A percentile compares a stretch with the other conserved stretches of the same genome.
These are phyloP conservation scores for Flueggea neowawraea DNA, from an alignment of 441 rosid genomes.

Conservation along the genomic window DNA sequence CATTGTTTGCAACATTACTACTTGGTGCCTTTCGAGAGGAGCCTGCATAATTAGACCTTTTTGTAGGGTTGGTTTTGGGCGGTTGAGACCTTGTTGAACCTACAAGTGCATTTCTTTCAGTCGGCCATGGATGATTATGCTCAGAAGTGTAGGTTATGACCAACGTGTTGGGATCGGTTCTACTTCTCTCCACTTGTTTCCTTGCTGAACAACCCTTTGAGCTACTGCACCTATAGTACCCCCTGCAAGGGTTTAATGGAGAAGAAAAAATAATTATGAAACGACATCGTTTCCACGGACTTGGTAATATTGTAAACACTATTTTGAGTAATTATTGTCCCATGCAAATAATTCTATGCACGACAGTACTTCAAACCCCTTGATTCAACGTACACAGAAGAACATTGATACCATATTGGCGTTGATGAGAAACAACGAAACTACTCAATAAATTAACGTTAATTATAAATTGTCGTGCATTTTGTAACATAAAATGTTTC, in stretches of 20 bases:
- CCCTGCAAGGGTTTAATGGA: slow-evolving; percentile 34
- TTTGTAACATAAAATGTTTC: slow-evolving; percentile 1
- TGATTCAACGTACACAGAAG: too few relatives aligned
- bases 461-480: too few relatives aligned
- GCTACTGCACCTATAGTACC: slow-evolving; percentile 92
- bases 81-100: slow-evolving; percentile 86
- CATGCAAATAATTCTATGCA: too few relatives aligned
- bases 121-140: slow-evolving; percentile 98
- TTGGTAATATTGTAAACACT: too few relatives aligned
- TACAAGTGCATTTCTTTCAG: slow-evolving; percentile 87
- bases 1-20: slow-evolving; percentile 7
- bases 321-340: too few relatives aligned
- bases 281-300: too few relatives aligned
- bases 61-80: slow-evolving; percentile 28
- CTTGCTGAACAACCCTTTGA: slow-evolving; percentile 95
- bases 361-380: too few relatives aligned
- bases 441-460: too few relatives aligned
- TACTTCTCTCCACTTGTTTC: slow-evolving; percentile 92
- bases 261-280: too few relatives aligned
- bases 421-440: too few relatives aligned
- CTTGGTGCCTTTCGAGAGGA: slow-evolving; percentile 14
- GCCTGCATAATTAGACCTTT: slow-evolving; percentile 15
- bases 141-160: slow-evolving; percentile 93
- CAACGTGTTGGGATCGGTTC: slow-evolving; percentile 89
- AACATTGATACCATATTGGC: too few relatives aligned